phyloP scores from a whole-genome alignment of 2,329 filamentous ascomycete genomes.

The Colletotrichum sp. region DNA sequence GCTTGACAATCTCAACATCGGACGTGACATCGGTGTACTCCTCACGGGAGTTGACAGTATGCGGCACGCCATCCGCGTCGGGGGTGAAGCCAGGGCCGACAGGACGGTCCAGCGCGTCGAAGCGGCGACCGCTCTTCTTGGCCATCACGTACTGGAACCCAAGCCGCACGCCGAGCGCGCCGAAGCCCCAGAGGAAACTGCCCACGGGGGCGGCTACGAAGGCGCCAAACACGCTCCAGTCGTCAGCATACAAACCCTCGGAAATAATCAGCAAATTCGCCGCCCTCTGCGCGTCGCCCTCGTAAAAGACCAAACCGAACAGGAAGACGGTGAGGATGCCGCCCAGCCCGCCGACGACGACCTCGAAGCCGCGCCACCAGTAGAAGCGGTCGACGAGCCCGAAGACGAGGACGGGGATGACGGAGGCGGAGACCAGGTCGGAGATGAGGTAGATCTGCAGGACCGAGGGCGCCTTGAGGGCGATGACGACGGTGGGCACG shows the following conservation, averaged over 20 bases:
- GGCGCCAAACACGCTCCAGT: conserved; percentile 84
- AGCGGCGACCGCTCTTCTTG: conserved; percentile 63
- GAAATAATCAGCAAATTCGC: conserved; percentile 74
- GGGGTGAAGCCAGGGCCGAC: conserved; percentile 9
- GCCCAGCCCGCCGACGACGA: conserved; percentile 78
- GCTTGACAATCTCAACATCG: conserved; percentile 40
- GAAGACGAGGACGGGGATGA: conserved; percentile 77
- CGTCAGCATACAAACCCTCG: conserved; percentile 74
- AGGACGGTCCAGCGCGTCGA: conserved; percentile 71
- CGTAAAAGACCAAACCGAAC: conserved; percentile 84
- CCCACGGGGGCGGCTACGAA: conserved; percentile 83
- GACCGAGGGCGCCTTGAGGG: conserved; percentile 75
- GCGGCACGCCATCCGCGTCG: conserved; percentile 16
- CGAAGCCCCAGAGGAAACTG: conserved; percentile 73
- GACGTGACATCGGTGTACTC: conserved; percentile 30
- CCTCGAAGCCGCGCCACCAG: conserved; percentile 83
- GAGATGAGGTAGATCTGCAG: conserved; percentile 85
- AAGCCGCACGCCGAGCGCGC: conserved; percentile 66
- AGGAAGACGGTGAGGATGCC: conserved; percentile 82
- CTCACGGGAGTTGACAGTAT: conserved; percentile 24
- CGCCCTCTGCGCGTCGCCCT: conserved; percentile 67
- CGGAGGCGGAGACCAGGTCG: conserved; percentile 78
- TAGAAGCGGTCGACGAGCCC: conserved; percentile 70
- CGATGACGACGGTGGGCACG: conserved; percentile 75
- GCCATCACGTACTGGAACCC: conserved; percentile 62